Conservation (phyloP, 257 asterid genomes). For the Lantana camara region DNA sequence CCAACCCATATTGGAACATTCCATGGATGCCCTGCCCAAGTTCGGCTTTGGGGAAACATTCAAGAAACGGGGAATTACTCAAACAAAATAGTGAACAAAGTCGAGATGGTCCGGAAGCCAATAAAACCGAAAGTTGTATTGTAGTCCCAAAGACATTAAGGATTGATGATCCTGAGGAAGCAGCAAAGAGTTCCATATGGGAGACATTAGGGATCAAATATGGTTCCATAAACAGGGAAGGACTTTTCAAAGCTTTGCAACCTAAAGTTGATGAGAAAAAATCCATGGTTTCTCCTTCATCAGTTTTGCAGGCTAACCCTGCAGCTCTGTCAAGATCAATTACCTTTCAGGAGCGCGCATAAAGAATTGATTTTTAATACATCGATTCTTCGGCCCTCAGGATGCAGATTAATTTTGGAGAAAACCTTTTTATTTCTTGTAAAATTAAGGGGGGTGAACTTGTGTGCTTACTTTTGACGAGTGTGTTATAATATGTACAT, state of each 20-base stretch:
- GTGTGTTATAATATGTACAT: conserved; percentile 42
- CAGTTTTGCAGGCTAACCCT: conserved; percentile 68
- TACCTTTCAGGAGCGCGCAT: conserved; percentile 58
- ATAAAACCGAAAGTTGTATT: conserved; percentile 40
- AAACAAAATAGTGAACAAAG: conserved; percentile 33
- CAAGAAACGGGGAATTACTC: conserved; percentile 62
- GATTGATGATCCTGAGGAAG: conserved; percentile 84
- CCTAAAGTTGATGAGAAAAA: conserved; percentile 47
- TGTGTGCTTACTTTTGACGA: conserved; percentile 21
- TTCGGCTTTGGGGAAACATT: conserved; percentile 60
- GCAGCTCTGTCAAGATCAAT: conserved; percentile 80
- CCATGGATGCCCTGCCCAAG: conserved; percentile 56
- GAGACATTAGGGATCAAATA: conserved; percentile 73
- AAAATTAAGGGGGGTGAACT: conserved; percentile 27
- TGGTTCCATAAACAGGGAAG: conserved; percentile 46
- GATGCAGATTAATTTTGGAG: neutral
- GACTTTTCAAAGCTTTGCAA: conserved; percentile 68
- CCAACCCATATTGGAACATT: conserved; percentile 65
- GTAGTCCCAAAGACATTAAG: conserved; percentile 78
- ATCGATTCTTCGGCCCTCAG: neutral
- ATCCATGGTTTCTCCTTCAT: conserved; percentile 24
- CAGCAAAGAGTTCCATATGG: conserved; percentile 91
- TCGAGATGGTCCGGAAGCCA: conserved; percentile 19
- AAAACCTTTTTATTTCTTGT: conserved; percentile 25
- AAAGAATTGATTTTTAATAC: neutral